Evolutionary conservation across 73 alveolate species (phyloP).

Genomic region (Paramecium biaurelia): DNA sequence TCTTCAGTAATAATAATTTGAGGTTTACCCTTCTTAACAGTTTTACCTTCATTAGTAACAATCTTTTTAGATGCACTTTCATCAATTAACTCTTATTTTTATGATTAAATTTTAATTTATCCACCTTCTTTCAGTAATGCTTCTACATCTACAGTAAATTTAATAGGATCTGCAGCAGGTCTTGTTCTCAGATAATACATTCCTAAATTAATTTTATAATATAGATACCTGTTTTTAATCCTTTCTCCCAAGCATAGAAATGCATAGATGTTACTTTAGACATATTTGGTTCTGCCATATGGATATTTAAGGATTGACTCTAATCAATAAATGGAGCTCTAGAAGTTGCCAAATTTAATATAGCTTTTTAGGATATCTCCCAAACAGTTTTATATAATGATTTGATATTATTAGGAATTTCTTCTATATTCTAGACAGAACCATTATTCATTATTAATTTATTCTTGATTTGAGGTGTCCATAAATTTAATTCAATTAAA

Average conservation of each 20-base stretch:
- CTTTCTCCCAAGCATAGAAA: conserved; percentile 89
- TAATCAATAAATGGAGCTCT: conserved; percentile 88
- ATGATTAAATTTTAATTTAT: not conserved
- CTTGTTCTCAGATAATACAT: conserved; percentile 91
- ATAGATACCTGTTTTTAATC: conserved; percentile 74
- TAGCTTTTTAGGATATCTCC: conserved; percentile 90
- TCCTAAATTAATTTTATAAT: conserved; percentile 76
- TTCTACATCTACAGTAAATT: conserved; percentile 93
- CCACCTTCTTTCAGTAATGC: conserved; percentile 66
- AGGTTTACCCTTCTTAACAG: not conserved
- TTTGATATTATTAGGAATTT: conserved; percentile 81
- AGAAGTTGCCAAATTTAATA: conserved; percentile 86
- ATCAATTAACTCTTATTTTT: conserved; percentile 7
- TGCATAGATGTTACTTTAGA: conserved; percentile 87
- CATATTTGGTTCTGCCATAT: conserved; percentile 76
- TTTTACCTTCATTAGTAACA: not conserved
- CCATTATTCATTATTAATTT: conserved; percentile 85
- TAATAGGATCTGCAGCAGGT: conserved; percentile 95
- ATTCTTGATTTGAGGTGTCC: conserved; percentile 83
- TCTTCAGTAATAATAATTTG: not conserved
- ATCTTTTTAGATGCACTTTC: conserved; percentile 2
- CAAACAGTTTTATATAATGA: conserved; percentile 94
- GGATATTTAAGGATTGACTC: conserved; percentile 72
- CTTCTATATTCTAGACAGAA: conserved; percentile 77
- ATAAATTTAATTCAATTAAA: conserved; percentile 77